Evolutionary conservation across 371 early-diverging fungal species (phyloP).

Genomic region (Blakeslea trispora): DNA sequence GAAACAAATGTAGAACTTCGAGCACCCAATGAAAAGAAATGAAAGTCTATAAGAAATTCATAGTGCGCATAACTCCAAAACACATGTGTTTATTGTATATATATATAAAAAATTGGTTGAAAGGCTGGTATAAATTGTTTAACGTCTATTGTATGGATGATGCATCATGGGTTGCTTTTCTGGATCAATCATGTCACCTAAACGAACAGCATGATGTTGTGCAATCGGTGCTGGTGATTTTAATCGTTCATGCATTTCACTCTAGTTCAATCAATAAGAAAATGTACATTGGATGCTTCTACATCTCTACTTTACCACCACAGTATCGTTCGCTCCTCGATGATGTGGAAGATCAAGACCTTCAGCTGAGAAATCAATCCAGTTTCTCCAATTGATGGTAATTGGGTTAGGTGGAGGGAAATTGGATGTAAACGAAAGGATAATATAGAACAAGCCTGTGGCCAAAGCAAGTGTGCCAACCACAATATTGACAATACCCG

Average conservation of each 20-base stretch:
- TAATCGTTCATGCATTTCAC: slow-evolving; percentile 22
- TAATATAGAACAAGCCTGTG: slow-evolving; percentile 38
- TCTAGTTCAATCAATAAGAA: slow-evolving; percentile 15
- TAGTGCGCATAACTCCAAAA: too few relatives aligned
- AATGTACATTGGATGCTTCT: too few relatives aligned
- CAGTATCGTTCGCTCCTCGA: slow-evolving; percentile 18
- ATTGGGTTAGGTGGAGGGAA: slow-evolving; percentile 44
- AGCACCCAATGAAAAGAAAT: not conserved
- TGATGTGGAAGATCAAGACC: slow-evolving; percentile 42
- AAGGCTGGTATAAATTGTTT: too few relatives aligned
- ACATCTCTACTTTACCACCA: slow-evolving; percentile 21
- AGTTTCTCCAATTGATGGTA: slow-evolving; percentile 45
- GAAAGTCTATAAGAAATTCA: too few relatives aligned
- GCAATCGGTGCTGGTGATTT: slow-evolving; percentile 17
- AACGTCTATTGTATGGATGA: not conserved
- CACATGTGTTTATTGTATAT: too few relatives aligned
- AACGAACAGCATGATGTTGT: slow-evolving; percentile 36
- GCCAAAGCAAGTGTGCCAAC: slow-evolving; percentile 39
- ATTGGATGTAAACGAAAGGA: slow-evolving; percentile 38
- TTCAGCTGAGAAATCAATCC: slow-evolving; percentile 50
- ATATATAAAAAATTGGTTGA: too few relatives aligned
- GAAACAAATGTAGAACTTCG: slow-evolving; percentile 28
- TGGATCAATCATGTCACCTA: slow-evolving; percentile 17
- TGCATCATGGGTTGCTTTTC: not conserved
- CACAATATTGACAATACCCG: slow-evolving; percentile 35